Percentiles rank a stretch among this genome's conserved stretches.
Conservation (phyloP, 495 filamentous ascomycete genomes). For the Daldinia decipiens region DNA sequence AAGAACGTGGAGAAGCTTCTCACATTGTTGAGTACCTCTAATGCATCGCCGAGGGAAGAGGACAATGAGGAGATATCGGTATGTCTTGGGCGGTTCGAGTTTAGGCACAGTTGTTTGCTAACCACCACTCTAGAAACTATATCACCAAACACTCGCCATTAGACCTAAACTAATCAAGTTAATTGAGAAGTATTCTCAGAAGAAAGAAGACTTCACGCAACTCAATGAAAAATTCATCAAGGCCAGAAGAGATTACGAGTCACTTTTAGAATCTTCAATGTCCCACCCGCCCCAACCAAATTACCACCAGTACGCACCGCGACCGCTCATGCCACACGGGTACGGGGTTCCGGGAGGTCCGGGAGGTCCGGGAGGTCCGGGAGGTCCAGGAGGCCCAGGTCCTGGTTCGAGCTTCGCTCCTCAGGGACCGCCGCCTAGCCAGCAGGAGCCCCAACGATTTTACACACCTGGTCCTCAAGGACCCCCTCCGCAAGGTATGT, state of each 20-base stretch:
- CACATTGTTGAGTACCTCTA: constrained; percentile 92
- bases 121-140: constrained; percentile 69
- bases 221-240: constrained; percentile 99
- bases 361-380: constrained; percentile 44
- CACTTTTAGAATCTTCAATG: constrained; percentile 95
- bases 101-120: constrained; percentile 12
- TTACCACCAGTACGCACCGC: constrained; percentile 72
- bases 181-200: constrained; percentile 99
- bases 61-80: constrained; percentile 94
- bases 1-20: constrained; percentile 98
- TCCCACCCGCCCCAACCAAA: constrained; percentile 78
- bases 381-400: constrained; percentile 48
- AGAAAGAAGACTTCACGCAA: constrained; percentile 99
- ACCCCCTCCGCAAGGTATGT: constrained; percentile 52
- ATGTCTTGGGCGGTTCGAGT: constrained; percentile 6
- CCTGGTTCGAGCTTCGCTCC: constrained; percentile 55
- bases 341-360: constrained; percentile 63
- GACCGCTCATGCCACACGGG: constrained; percentile 68
- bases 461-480: constrained; percentile 68
- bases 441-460: constrained; percentile 73
- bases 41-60: constrained; percentile 82
- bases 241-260: constrained; percentile 94
- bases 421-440: constrained; percentile 58
- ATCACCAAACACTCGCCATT: constrained; percentile 93
- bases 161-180: constrained; percentile 96